These are phyloP conservation scores for Bothriochloa decipiens DNA, from an alignment of 176 grass and related monocot genomes.

Conservation along the genomic window DNA sequence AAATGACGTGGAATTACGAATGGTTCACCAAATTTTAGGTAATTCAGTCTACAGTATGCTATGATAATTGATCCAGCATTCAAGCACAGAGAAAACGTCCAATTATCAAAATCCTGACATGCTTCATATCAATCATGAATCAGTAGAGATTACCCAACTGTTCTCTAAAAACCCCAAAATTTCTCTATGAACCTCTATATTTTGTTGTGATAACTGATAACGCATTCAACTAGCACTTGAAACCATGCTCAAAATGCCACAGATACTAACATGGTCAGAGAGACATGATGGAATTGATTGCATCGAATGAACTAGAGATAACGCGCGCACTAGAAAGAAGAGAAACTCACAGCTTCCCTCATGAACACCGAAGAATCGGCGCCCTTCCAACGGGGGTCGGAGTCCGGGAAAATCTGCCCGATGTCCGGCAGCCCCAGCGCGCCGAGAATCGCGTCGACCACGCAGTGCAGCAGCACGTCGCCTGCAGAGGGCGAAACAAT, in stretches of 20 bases:
- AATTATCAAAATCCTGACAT: too few relatives aligned
- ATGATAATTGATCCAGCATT: neutral
- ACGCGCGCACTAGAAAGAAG: neutral
- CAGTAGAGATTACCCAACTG: neutral
- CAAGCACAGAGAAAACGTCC: neutral
- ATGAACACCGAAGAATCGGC: conserved; percentile 83
- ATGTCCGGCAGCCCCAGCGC: conserved; percentile 97
- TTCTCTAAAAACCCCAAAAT: neutral
- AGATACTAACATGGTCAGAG: neutral
- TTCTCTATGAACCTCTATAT: neutral
- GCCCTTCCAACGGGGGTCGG: conserved; percentile 91
- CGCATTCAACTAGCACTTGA: neutral
- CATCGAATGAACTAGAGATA: neutral
- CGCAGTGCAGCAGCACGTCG: conserved; percentile 98
- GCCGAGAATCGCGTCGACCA: conserved; percentile 96
- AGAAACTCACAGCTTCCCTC: conserved; percentile 83
- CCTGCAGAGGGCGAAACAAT: conserved; percentile 49
- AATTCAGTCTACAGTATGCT: neutral
- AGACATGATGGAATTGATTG: neutral
- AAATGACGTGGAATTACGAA: neutral
- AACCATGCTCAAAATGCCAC: neutral
- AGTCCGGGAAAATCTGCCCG: conserved; percentile 96
- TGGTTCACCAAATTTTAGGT: neutral
- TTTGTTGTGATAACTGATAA: neutral
- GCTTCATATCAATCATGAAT: neutral